Percentiles rank a stretch among this genome's conserved stretches.
phyloP scores from a whole-genome alignment of 1,139 yeast species.

The Zygosaccharomyces sapae region DNA sequence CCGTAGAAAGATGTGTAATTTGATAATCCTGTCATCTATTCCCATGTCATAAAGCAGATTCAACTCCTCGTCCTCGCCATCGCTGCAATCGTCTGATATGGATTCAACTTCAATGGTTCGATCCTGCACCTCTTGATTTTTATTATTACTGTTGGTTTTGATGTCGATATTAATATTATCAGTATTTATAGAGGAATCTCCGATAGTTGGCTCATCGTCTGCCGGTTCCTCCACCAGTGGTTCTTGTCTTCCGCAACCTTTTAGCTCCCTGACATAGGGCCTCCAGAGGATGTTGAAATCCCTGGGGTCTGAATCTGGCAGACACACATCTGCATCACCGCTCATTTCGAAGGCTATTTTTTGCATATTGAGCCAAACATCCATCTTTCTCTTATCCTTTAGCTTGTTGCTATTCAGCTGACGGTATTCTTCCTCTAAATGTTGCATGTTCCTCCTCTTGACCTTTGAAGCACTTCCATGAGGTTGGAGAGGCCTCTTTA shows the following conservation, averaged over 20 bases:
- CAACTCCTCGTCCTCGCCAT: constrained; percentile 35
- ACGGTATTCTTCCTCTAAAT: constrained; percentile 21
- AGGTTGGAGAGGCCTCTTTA: constrained; percentile 27
- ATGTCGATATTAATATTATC: no score
- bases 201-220: constrained; percentile 4
- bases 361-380: constrained; percentile 30
- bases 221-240: constrained; percentile 9
- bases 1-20: constrained; percentile 39
- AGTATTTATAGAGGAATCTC: background rate
- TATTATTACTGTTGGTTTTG: no score
- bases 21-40: constrained; percentile 31
- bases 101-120: constrained; percentile 9
- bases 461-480: constrained; percentile 19
- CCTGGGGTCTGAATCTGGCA: constrained; percentile 27
- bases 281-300: constrained; percentile 40
- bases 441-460: constrained; percentile 3
- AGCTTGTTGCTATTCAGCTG: constrained; percentile 17
- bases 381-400: constrained; percentile 19
- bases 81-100: constrained; percentile 16
- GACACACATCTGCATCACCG: constrained; percentile 30
- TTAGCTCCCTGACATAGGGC: constrained; percentile 27
- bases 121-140: constrained; percentile 2
- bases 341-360: constrained; percentile 35
- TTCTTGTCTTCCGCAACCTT: constrained; percentile 9
- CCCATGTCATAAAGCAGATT: constrained; percentile 32